Base-by-base conservation (phyloP, 352 stramenopile genomes). In the Globisporangium parvum region DNA sequence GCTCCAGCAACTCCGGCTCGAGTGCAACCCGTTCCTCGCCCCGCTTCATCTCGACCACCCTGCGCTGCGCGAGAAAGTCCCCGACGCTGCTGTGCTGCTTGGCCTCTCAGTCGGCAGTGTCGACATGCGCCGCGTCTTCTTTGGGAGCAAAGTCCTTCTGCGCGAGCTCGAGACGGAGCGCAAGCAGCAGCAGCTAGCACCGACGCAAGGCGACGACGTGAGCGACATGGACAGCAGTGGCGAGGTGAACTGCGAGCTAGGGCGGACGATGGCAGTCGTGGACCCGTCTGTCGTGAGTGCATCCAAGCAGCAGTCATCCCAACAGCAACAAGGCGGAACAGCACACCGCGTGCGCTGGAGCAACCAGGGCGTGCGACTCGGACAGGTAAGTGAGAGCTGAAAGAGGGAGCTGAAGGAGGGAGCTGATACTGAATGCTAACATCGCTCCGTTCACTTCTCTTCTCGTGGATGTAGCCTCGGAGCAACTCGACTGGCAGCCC, bases 1-100 rank as follows among this genome's bases (percentile, higher is more conserved):
- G 6, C 71, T 91, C 21, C 67, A 71, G 12, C 55, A 59, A 6
- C 46, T 90, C n/a, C 71, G 66, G 2, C 66, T 91, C 11, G 53
- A 65, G 50, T 68, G 77, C n/a, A 93, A 93, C 28, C 83, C 78
- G 47, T 81, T 91, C 47, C 64, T 93, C 37, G 62, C 66, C 37
- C 54, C 65, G 6, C 61, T 92, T 17, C 74, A 85, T 35, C 55
- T 91, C 24, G 73, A 88, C 44, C 77, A 93, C 45, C 59, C 65
- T 12, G 67, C 69, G 31, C 49, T 91, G 26, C 60, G 63, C 1
- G 73, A 87, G 41, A 23, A 48, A 6, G 52, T 48, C 2, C 33
- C 53, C 3, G 63, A 69, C 12, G 47, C 59, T 3, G 70, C 68
- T 17, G 24, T 60, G 21, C 47, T 70, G 21, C 68, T 81, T 28